A percentile compares a stretch with the other conserved stretches of the same genome.
Conservation (phyloP, 2,329 filamentous ascomycete genomes). For the Ilyonectria sp. region DNA sequence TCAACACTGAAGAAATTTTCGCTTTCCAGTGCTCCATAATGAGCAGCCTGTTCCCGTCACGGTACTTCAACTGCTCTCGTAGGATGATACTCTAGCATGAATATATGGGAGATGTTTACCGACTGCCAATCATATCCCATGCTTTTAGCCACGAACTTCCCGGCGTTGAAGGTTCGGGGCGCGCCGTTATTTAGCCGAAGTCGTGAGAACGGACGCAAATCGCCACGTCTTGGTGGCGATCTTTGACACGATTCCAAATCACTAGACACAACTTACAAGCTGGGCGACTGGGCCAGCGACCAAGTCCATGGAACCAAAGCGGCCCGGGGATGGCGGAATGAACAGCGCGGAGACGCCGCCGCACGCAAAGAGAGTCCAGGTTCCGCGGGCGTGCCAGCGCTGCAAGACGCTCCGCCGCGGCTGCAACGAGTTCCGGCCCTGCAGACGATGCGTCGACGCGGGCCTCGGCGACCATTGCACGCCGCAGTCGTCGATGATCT, state of each 20-base stretch:
- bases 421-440: slow-evolving; percentile 62
- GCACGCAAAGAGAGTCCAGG: slow-evolving; percentile 56
- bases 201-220: background rate
- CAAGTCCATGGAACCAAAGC: slow-evolving; percentile 3
- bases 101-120: too few species aligned
- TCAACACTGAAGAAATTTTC: background rate
- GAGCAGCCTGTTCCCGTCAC: too few species aligned
- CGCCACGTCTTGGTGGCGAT: background rate
- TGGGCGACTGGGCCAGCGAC: background rate
- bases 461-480: slow-evolving; percentile 59
- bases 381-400: slow-evolving; percentile 60
- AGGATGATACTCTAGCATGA: too few species aligned
- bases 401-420: slow-evolving; percentile 61
- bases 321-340: background rate
- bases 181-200: background rate
- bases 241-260: background rate
- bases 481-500: slow-evolving; percentile 33
- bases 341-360: slow-evolving; percentile 1
- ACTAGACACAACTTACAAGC: background rate
- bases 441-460: slow-evolving; percentile 58
- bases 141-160: too few species aligned
- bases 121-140: too few species aligned
- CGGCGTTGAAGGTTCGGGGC: too few species aligned
- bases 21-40: too few species aligned
- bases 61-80: too few species aligned